Evolutionary conservation across 2,329 filamentous ascomycete species (phyloP).

Genomic region (Daldinia sp.): DNA sequence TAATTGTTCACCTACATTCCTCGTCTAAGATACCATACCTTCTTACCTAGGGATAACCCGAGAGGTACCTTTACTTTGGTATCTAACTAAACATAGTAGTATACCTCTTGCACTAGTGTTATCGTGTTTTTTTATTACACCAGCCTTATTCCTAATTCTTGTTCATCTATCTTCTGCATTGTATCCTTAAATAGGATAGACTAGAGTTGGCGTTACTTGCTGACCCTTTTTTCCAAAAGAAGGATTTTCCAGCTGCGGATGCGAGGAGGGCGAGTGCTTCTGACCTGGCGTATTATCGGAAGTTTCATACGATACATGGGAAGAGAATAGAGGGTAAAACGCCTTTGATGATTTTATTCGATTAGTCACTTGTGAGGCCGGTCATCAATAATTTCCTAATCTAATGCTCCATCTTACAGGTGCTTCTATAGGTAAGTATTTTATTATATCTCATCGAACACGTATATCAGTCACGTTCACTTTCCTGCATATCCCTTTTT

Average conservation of each 20-base stretch:
- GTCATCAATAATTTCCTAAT: conserved; percentile 44
- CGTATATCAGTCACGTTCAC: conserved; percentile 42
- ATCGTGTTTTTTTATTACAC: background rate
- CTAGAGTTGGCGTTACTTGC: conserved; percentile 18
- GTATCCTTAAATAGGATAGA: conserved; percentile 5
- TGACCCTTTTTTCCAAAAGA: conserved; percentile 23
- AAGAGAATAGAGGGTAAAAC: conserved; percentile 1
- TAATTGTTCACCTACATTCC: background rate
- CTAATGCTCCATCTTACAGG: conserved; percentile 39
- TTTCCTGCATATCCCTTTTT: conserved; percentile 24
- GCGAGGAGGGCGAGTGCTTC: conserved; percentile 14
- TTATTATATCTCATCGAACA: conserved; percentile 44
- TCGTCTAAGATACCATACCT: conserved; percentile 7
- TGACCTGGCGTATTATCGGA: conserved; percentile 9
- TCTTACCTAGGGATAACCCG: background rate
- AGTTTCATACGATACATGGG: conserved; percentile 12
- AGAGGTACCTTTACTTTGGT: conserved; percentile 3
- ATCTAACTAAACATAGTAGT: conserved; percentile 17
- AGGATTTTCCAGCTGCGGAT: conserved; percentile 7
- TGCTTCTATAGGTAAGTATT: conserved; percentile 43
- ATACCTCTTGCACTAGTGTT: conserved; percentile 8
- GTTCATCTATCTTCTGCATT: background rate
- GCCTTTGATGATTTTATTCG: conserved; percentile 27
- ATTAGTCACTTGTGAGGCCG: conserved; percentile 43
- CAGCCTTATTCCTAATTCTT: background rate